Evolutionary conservation across 306 rosid genomes (phyloP), one percentile per base, ranked within the genome.

Genomic region (Cicer chorassanicum): DNA sequence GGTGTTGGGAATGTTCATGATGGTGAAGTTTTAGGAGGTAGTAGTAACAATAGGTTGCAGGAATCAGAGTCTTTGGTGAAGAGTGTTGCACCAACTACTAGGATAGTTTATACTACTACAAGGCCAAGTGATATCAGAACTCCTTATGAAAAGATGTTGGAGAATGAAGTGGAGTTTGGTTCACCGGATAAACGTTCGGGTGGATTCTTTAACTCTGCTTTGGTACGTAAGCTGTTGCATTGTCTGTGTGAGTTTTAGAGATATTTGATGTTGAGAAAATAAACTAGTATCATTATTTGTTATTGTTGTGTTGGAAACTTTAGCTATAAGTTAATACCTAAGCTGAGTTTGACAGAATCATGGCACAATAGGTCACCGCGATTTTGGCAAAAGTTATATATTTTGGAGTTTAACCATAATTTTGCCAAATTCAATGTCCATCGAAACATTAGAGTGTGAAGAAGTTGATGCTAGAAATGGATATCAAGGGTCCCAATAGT

Each of bases 121-220:
- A 87, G 98, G 77, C 98, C 98, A 0, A 86, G 72, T 73, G 98
- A 93, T 87, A 89, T 93, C 14, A 91, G 85, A 63, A 83, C 98
- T 13, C 98, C 98, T 0, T 93, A 93, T 49, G 98, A 93, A 78
- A 93, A 89, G 86, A 93, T 93, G 97, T 82, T 91, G 76, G 97
- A 91, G 48, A 89, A 93, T 88, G 89, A 82, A 45, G 97, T 93
- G 77, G 98, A 89, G 87, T 93, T 93, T 44, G 94, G 96, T 34
- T 91, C 97, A 4, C 97, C 98, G 0, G 98, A 93, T 78, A 93
- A 84, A 80, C 90, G 96, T 68, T 89, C 98, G 0, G 91, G 93
- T 12, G 98, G 98, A 54, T 87, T 91, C 85, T 83, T 89, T 80
- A 93, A 91, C 86, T 87, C 92, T 59, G 94, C 97, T 41, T n/a